These are phyloP conservation scores for Suillus luteus DNA, from an alignment of 768 basidiomycete species.

Conservation along the genomic window DNA sequence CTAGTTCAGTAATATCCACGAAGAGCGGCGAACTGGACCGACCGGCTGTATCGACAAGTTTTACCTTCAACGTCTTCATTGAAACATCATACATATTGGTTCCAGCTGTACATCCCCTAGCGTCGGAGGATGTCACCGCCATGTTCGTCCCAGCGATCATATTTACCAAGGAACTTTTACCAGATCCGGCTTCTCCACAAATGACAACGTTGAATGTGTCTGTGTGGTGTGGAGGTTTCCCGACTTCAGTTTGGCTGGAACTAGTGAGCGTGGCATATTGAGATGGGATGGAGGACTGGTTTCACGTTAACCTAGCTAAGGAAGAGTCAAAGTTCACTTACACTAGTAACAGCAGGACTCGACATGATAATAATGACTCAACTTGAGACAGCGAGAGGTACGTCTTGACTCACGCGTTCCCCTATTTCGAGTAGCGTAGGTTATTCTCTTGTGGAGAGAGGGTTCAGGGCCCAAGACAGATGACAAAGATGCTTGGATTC, in stretches of 20 bases:
- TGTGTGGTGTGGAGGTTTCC: neutral
- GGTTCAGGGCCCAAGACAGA: neutral
- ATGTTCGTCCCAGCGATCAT: constrained; percentile 18
- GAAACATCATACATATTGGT: neutral
- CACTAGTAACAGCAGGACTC: neutral
- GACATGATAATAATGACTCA: neutral
- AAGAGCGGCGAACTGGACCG: neutral
- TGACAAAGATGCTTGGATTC: neutral
- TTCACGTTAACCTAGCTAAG: neutral
- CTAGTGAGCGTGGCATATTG: neutral
- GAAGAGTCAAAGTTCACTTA: neutral
- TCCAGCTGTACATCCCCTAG: neutral
- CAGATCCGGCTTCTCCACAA: neutral
- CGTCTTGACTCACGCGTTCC: neutral
- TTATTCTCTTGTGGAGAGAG: neutral
- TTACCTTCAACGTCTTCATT: neutral
- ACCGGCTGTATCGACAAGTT: constrained; percentile 21
- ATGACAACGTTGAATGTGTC: neutral
- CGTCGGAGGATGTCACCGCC: neutral
- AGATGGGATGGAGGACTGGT: neutral
- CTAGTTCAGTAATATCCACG: neutral
- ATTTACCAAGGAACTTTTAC: constrained; percentile 10
- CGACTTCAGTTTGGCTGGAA: neutral
- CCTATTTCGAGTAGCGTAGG: neutral
- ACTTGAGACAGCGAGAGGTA: neutral